Conservation (phyloP, 2,329 filamentous ascomycete species). For the Penicillium sclerotiorum region DNA sequence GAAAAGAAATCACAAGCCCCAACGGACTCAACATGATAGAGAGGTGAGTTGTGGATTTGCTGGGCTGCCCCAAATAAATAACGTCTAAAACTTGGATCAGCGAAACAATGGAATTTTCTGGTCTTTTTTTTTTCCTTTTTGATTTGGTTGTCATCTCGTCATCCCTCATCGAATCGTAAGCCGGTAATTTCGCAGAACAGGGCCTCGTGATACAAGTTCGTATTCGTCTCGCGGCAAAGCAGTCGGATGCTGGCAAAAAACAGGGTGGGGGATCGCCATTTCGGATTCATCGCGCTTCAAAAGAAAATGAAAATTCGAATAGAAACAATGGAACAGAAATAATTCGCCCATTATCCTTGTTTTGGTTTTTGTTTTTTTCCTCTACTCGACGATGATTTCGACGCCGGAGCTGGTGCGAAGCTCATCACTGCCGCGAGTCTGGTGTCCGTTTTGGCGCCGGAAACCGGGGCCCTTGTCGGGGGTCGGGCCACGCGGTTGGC, state of each 20-base stretch:
- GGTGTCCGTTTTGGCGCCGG: slow-evolving; percentile 64
- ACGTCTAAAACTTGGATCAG: slow-evolving; percentile 45
- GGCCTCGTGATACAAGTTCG: slow-evolving; percentile 46
- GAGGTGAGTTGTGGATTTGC: slow-evolving; percentile 22
- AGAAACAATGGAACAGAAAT: slow-evolving; percentile 1
- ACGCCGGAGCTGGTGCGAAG: slow-evolving; percentile 62
- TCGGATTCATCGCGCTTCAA: slow-evolving; percentile 2
- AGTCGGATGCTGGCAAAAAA: slow-evolving; percentile 39
- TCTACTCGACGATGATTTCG: slow-evolving; percentile 66
- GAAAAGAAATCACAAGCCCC: too few species aligned
- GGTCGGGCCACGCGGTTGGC: slow-evolving; percentile 64
- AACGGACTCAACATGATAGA: too few species aligned
- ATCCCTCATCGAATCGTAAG: slow-evolving; percentile 53
- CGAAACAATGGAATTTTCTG: slow-evolving; percentile 40
- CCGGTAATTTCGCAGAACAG: slow-evolving; percentile 41
- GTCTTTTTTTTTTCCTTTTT: slow-evolving; percentile 45
- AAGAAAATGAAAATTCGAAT: not conserved
- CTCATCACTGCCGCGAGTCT: slow-evolving; percentile 65
- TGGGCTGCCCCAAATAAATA: slow-evolving; percentile 45
- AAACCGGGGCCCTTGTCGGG: slow-evolving; percentile 62
- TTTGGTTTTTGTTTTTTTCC: not conserved
- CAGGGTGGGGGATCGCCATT: slow-evolving; percentile 23
- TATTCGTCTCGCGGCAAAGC: slow-evolving; percentile 46
- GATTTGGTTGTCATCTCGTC: slow-evolving; percentile 47
- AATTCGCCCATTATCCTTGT: too few species aligned